Evolutionary conservation across 140 eudicot genomes (phyloP), one percentile per base, ranked within the genome.

Genomic region (Anethum foeniculum): DNA sequence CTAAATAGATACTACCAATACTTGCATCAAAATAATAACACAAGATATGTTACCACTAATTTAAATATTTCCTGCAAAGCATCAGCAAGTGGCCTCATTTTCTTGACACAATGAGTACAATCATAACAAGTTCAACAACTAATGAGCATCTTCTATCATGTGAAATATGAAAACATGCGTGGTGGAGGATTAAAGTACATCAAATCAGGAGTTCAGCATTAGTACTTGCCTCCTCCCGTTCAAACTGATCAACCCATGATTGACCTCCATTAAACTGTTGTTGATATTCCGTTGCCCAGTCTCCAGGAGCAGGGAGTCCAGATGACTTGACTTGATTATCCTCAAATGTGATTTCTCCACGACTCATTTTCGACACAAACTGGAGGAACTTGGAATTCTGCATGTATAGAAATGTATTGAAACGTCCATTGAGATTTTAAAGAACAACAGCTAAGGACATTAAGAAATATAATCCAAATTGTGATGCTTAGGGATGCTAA

Each of bases 311-410:
- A 78, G 91, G 58, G 11, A 75, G 30, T 58, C 83, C 75, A 76
- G 79, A 81, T 46, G 90, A 87, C 87, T 88, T 92, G 83, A 95
- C 82, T 83, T 92, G 97, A 84, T 95, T 92, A 80, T 89, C 99
- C 87, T 90, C 97, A 19, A 92, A 88, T 69, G 90, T 86, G 58
- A 95, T 75, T 86, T 95, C 99, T 48, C 99, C 99, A 69, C 97
- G 97, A 77, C 99, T 95, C 99, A 95, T 95, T 90, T 95, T 95
- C 15, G 99, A 95, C 74, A 95, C 97, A 89, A 95, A 92, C 76
- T 95, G 99, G 82, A 92, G 91, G 81, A 95, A 95, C 87, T 90
- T 95, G 23, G 99, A 95, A 77, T 92, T 95, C 99, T 95, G 82
- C 85, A 81, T 21, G 52, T 30, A 83, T 44, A 68, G 23, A 68